A percentile compares a stretch with the other conserved stretches of the same genome.
phyloP scores from a whole-genome alignment of 768 basidiomycete genomes.

The Erythrobasidium yunnanense region DNA sequence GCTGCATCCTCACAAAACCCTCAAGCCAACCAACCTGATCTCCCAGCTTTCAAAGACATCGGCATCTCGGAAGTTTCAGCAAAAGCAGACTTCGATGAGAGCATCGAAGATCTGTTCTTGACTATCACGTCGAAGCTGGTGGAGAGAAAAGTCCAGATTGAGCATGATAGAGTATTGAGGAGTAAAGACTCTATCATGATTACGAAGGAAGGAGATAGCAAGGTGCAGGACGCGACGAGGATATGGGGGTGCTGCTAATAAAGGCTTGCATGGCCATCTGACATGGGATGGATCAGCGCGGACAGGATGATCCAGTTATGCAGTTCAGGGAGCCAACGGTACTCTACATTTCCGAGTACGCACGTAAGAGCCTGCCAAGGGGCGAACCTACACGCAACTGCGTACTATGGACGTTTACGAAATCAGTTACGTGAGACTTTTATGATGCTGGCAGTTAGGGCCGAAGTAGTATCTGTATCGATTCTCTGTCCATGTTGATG shows the following conservation, averaged over 20 bases:
- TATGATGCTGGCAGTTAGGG: too few species aligned
- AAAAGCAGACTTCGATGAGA: conserved; percentile 70
- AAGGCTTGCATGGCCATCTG: too few species aligned
- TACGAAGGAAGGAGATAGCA: conserved; percentile 26
- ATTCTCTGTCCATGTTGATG: too few species aligned
- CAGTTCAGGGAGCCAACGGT: too few species aligned
- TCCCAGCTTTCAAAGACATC: conserved; percentile 79
- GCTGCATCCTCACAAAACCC: background rate
- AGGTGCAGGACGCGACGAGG: background rate
- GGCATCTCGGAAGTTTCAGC: conserved; percentile 83
- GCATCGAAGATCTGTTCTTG: conserved; percentile 68
- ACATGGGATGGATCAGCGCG: too few species aligned
- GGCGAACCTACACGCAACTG: too few species aligned
- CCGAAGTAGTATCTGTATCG: too few species aligned
- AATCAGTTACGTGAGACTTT: too few species aligned
- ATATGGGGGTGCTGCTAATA: conserved; percentile 25
- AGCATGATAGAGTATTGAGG: conserved; percentile 65
- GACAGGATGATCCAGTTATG: too few species aligned
- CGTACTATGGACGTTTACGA: too few species aligned
- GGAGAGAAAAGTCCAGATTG: conserved; percentile 62
- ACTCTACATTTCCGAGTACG: too few species aligned
- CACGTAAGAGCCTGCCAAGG: too few species aligned
- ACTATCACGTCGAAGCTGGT: conserved; percentile 72
- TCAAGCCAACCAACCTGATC: conserved; percentile 44
- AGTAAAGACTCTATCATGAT: conserved; percentile 76